These are phyloP conservation scores for Ustilago nuda DNA, from an alignment of 1,284 basidiomycete genomes.

Conservation along the genomic window DNA sequence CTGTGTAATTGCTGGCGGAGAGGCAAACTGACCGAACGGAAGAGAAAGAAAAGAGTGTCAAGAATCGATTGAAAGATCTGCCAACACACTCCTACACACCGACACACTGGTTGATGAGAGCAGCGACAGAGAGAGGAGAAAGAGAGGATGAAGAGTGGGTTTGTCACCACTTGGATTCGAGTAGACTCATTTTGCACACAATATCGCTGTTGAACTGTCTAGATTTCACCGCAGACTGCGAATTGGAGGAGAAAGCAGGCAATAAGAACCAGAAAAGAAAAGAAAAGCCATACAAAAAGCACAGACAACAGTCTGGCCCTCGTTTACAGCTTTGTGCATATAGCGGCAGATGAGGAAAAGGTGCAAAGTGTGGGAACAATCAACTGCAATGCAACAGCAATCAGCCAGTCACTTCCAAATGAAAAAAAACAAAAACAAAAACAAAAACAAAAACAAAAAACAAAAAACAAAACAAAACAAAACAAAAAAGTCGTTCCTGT, in stretches of 20 bases:
- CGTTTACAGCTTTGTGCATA: conserved; percentile 3
- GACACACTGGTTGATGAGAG: not conserved
- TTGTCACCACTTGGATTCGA: conserved; percentile 1
- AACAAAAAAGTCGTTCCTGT: conserved; percentile 1
- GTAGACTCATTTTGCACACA: not conserved
- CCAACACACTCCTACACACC: not conserved
- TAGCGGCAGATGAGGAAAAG: conserved; percentile 9
- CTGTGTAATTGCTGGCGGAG: not conserved
- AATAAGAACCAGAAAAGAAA: not conserved
- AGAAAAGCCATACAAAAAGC: conserved; percentile 7
- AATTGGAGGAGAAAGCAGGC: not conserved
- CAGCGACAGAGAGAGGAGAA: not conserved
- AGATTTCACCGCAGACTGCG: conserved; percentile 7
- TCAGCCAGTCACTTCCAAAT: not conserved
- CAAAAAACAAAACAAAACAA: too few species aligned
- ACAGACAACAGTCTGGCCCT: not conserved
- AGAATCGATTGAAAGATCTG: not conserved
- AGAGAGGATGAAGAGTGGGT: not conserved
- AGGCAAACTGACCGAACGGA: not conserved
- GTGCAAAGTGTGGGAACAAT: conserved; percentile 9
- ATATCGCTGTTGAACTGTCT: not conserved
- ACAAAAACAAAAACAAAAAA: too few species aligned
- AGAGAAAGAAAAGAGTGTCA: not conserved
- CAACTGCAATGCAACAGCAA: not conserved
- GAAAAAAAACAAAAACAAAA: too few species aligned